These are phyloP conservation scores for Wickerhamiella bombiphila DNA, from an alignment of 805 yeast species.

Conservation along the genomic window DNA sequence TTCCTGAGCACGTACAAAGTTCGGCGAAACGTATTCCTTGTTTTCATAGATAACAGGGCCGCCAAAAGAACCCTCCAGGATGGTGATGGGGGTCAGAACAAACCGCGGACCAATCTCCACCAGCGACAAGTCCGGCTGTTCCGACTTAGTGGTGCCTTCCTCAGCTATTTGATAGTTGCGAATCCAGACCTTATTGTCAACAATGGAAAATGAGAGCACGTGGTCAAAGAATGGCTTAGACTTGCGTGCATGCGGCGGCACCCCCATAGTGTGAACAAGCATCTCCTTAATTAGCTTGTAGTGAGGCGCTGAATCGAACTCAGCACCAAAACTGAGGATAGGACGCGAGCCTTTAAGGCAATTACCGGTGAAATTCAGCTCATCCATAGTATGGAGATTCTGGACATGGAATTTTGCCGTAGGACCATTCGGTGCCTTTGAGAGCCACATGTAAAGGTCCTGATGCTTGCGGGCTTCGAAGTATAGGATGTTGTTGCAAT, in stretches of 20 bases:
- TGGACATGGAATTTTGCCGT: slow-evolving; percentile 86
- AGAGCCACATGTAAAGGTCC: slow-evolving; percentile 86
- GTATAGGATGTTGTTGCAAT: slow-evolving; percentile 87
- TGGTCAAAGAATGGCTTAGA: slow-evolving; percentile 92
- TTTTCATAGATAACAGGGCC: slow-evolving; percentile 97
- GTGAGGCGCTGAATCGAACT: slow-evolving; percentile 60
- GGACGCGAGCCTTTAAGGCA: slow-evolving; percentile 94
- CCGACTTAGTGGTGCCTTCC: slow-evolving; percentile 23
- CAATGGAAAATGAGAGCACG: slow-evolving; percentile 82
- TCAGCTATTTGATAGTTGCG: slow-evolving; percentile 84
- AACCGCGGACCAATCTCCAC: slow-evolving; percentile 96
- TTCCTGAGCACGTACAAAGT: slow-evolving; percentile 79
- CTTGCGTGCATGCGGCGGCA: slow-evolving; percentile 86
- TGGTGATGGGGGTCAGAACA: slow-evolving; percentile 79
- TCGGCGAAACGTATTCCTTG: slow-evolving; percentile 92
- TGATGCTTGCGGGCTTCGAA: slow-evolving; percentile 94
- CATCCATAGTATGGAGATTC: slow-evolving; percentile 91
- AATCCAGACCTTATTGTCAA: slow-evolving; percentile 89
- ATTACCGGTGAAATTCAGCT: slow-evolving; percentile 90
- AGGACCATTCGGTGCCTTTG: slow-evolving; percentile 97
- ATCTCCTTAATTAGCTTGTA: slow-evolving; percentile 66
- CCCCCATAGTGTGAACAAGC: slow-evolving; percentile 75
- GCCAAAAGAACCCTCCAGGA: slow-evolving; percentile 91
- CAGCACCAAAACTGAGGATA: slow-evolving; percentile 68
- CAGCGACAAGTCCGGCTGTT: slow-evolving; percentile 49